phyloP scores from a whole-genome alignment of 2,329 filamentous ascomycete species.

The Biscogniauxia sp. region DNA sequence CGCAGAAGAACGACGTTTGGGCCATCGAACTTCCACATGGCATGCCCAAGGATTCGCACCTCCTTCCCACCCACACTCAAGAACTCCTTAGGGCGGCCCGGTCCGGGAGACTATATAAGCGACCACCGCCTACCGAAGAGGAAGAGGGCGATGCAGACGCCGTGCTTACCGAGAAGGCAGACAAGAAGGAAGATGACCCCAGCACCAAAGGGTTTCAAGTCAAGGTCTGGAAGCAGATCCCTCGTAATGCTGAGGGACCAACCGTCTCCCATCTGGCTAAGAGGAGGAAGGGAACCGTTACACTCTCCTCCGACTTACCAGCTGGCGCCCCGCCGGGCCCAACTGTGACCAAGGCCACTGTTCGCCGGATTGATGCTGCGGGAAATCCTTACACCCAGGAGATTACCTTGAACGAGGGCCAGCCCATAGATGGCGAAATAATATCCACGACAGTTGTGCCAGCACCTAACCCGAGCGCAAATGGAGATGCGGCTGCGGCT shows the following conservation, averaged over 20 bases:
- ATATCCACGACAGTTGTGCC: slow-evolving; percentile 58
- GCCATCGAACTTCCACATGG: slow-evolving; percentile 70
- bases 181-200: slow-evolving; percentile 64
- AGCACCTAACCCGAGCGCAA: slow-evolving; percentile 52
- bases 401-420: slow-evolving; percentile 75
- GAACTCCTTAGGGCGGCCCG: slow-evolving; percentile 79
- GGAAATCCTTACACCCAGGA: slow-evolving; percentile 85
- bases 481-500: slow-evolving; percentile 51
- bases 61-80: slow-evolving; percentile 76
- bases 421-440: slow-evolving; percentile 78
- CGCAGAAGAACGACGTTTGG: slow-evolving; percentile 65
- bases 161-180: slow-evolving; percentile 46
- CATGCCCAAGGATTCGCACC: slow-evolving; percentile 82
- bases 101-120: slow-evolving; percentile 73
- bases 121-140: slow-evolving; percentile 60
- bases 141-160: slow-evolving; percentile 54
- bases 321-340: slow-evolving; percentile 46
- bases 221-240: slow-evolving; percentile 61
- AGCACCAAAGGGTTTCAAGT: slow-evolving; percentile 51
- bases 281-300: slow-evolving; percentile 60
- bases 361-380: slow-evolving; percentile 72
- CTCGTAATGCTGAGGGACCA: slow-evolving; percentile 55
- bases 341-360: slow-evolving; percentile 73
- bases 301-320: slow-evolving; percentile 51
- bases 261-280: slow-evolving; percentile 57